A percentile compares a stretch with the other conserved stretches of the same genome.
phyloP scores from a whole-genome alignment of 2,329 filamentous ascomycete species.

The Neonectria magnoliae region DNA sequence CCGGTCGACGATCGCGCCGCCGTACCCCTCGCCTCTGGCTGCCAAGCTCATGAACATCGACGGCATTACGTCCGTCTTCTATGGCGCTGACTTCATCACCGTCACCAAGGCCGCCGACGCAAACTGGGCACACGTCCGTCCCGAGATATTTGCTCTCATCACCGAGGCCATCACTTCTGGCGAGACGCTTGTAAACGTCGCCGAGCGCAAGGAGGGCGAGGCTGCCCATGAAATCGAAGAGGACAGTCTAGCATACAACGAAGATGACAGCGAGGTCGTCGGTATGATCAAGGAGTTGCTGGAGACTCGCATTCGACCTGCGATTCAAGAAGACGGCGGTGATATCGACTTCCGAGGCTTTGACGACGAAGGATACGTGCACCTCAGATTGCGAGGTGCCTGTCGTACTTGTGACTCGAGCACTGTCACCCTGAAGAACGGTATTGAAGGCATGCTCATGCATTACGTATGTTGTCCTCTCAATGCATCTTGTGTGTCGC shows the following conservation, averaged over 20 bases:
- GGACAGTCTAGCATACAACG: conserved; percentile 83
- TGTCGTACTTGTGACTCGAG: conserved; percentile 97
- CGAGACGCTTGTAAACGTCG: conserved; percentile 79
- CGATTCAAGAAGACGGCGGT: conserved; percentile 97
- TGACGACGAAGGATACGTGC: conserved; percentile 80
- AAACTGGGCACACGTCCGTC: conserved; percentile 94
- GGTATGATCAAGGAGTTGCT: conserved; percentile 99
- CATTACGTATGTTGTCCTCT: conserved; percentile 75
- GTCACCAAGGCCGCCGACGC: conserved; percentile 89
- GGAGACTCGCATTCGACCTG: conserved; percentile 92
- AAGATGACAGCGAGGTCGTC: conserved; percentile 92
- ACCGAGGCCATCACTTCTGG: conserved; percentile 91
- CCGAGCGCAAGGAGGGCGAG: conserved; percentile 68
- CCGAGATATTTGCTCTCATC: conserved; percentile 94
- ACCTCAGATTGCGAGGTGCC: conserved; percentile 87
- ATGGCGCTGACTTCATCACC: conserved; percentile 95
- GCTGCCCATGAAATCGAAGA: conserved; percentile 54
- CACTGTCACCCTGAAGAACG: conserved; percentile 95
- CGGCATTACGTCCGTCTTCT: conserved; percentile 94
- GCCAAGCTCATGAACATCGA: conserved; percentile 92
- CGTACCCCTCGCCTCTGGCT: conserved; percentile 90
- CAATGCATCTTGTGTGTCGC: not conserved
- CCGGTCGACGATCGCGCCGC: conserved; percentile 86
- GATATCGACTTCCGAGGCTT: conserved; percentile 97
- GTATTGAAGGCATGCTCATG: conserved; percentile 99